phyloP scores from a whole-genome alignment of 2,329 filamentous ascomycete genomes.

The Colletotrichum siamense region DNA sequence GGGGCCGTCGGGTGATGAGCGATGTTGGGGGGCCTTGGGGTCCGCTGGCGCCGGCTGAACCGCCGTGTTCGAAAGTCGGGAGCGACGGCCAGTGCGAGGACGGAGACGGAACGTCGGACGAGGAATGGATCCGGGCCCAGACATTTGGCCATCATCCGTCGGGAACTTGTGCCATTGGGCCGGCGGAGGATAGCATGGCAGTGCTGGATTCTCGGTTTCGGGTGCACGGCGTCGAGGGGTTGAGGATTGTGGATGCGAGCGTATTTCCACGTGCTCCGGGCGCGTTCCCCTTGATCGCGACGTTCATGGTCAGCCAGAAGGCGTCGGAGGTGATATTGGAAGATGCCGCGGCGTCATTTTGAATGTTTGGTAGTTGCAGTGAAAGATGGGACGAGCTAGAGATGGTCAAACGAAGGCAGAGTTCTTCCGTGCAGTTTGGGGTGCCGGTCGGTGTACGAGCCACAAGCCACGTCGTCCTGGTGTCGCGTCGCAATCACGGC shows the following conservation, averaged over 20 bases:
- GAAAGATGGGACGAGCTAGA: background rate
- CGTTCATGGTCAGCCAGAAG: constrained; percentile 64
- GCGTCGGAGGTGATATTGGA: constrained; percentile 49
- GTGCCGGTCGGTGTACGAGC: background rate
- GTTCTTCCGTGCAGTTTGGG: background rate
- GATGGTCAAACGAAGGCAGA: background rate
- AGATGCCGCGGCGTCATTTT: background rate
- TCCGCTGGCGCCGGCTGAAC: constrained; percentile 22
- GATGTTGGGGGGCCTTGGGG: background rate
- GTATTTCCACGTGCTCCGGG: constrained; percentile 56
- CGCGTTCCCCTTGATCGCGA: constrained; percentile 41
- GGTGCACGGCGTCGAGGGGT: constrained; percentile 57
- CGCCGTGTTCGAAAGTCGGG: constrained; percentile 17
- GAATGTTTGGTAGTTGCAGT: background rate
- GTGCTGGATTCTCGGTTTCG: constrained; percentile 63
- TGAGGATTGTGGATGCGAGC: constrained; percentile 68
- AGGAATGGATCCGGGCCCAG: constrained; percentile 42
- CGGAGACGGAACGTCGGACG: constrained; percentile 41
- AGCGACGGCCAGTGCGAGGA: constrained; percentile 25
- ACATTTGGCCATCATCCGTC: constrained; percentile 64
- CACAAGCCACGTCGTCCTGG: constrained; percentile 11
- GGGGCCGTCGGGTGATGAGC: constrained; percentile 16
- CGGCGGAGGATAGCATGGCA: constrained; percentile 56
- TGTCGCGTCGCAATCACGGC: constrained; percentile 5
- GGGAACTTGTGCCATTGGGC: constrained; percentile 61